phyloP scores from a whole-genome alignment of 805 yeast genomes.

The Starmerella asiatica region DNA sequence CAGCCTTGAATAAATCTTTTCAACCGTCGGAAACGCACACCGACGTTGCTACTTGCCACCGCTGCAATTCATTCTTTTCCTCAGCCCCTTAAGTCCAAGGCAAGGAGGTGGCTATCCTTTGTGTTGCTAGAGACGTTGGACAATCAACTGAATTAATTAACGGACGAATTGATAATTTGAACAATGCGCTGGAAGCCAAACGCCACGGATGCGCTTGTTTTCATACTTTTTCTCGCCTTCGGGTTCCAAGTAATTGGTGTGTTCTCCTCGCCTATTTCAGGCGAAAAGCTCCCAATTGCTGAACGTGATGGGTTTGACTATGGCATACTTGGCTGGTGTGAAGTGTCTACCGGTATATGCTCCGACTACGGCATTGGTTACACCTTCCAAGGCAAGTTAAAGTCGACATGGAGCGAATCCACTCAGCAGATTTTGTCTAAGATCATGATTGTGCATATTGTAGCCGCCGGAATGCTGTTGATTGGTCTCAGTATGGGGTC shows the following conservation, averaged over 20 bases:
- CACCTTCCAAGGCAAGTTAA: constrained; percentile 25
- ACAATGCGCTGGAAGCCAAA: too few species aligned
- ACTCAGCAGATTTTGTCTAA: constrained; percentile 42
- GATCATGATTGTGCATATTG: constrained; percentile 52
- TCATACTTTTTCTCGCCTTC: constrained; percentile 37
- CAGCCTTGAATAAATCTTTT: too few species aligned
- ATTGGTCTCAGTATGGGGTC: constrained; percentile 34
- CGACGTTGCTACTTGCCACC: too few species aligned
- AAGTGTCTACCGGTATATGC: constrained; percentile 26
- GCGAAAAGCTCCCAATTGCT: constrained; percentile 34
- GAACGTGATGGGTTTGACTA: constrained; percentile 38
- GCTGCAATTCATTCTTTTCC: too few species aligned
- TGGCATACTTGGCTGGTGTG: constrained; percentile 63
- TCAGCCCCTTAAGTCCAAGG: too few species aligned
- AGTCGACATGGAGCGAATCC: constrained; percentile 46
- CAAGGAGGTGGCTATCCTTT: too few species aligned
- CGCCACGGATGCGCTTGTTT: constrained; percentile 20
- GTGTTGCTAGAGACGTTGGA: too few species aligned
- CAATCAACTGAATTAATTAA: too few species aligned
- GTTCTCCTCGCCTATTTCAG: constrained; percentile 47
- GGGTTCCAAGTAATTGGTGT: constrained; percentile 47
- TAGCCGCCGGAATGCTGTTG: constrained; percentile 44
- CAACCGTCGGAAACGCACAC: too few species aligned
- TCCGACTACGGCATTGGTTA: constrained; percentile 18
- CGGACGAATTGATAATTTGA: too few species aligned